Conservation (phyloP, 495 filamentous ascomycete genomes). For the Sporormia fimetaria region DNA sequence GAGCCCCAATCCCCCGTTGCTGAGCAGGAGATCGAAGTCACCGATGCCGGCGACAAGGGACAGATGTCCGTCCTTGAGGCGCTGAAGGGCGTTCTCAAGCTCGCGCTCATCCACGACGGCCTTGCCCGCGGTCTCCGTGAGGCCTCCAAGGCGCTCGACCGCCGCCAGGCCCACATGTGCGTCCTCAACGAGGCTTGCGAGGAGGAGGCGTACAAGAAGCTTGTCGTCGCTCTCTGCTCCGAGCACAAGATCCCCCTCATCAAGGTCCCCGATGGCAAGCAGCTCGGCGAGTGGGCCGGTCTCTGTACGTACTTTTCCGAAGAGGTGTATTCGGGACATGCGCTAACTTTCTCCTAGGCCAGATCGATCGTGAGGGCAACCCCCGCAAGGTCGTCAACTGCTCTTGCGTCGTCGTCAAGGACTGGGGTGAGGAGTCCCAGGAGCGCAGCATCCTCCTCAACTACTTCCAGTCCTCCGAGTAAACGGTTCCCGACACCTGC, state of each 20-base stretch:
- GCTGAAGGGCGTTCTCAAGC: conserved; percentile 93
- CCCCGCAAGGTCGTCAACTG: conserved; percentile 99
- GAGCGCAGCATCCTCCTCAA: conserved; percentile 96
- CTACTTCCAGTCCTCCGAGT: conserved; percentile 94
- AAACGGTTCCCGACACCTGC: conserved; percentile 24
- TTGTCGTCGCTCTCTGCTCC: conserved; percentile 91
- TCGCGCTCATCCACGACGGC: conserved; percentile 98
- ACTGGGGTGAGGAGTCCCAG: conserved; percentile 99
- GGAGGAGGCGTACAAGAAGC: conserved; percentile 99
- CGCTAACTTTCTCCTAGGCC: conserved; percentile 48
- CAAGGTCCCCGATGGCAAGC: conserved; percentile 99
- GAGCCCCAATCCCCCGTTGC: conserved; percentile 55
- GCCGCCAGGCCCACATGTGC: conserved; percentile 98
- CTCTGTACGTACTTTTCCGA: conserved; percentile 61
- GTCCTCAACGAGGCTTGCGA: conserved; percentile 98
- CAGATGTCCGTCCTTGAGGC: conserved; percentile 98
- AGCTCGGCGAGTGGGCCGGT: conserved; percentile 98
- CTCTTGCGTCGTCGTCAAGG: conserved; percentile 97
- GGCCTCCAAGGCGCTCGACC: conserved; percentile 92
- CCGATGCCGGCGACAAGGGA: conserved; percentile 65
- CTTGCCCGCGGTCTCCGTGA: conserved; percentile 96
- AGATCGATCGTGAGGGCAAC: conserved; percentile 97
- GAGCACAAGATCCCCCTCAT: conserved; percentile 99
- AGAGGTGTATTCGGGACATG: background rate
- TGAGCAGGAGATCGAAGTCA: conserved; percentile 75